A percentile compares a stretch with the other conserved stretches of the same genome.
Evolutionary conservation across 306 rosid species (phyloP).

Genomic region (Prunus kanzakura): DNA sequence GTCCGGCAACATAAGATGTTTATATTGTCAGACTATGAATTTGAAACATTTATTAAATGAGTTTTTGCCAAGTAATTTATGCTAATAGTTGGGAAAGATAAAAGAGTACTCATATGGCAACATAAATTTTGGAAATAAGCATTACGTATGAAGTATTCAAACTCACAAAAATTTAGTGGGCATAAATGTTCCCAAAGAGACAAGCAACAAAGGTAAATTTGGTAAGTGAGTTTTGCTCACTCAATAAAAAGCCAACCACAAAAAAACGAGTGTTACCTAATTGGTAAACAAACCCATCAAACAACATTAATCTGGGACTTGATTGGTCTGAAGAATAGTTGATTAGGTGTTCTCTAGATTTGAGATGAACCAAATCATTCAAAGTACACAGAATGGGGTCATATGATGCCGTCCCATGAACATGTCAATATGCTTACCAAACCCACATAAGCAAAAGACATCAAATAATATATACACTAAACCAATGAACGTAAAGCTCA

Average conservation of each 20-base stretch:
- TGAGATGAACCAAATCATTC: not conserved
- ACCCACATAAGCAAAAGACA: not conserved
- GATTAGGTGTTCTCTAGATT: not conserved
- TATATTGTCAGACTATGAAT: too few relatives aligned
- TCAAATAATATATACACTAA: not conserved
- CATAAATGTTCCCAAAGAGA: not conserved
- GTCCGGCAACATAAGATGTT: fast-evolving
- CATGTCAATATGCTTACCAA: not conserved
- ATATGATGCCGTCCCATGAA: not conserved
- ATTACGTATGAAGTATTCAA: not conserved
- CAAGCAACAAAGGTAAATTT: conserved; percentile 2
- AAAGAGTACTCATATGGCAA: not conserved
- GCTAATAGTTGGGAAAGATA: not conserved
- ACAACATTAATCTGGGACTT: not conserved
- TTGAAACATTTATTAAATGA: too few relatives aligned
- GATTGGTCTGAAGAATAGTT: not conserved
- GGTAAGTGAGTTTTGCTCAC: not conserved
- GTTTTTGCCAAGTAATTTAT: not conserved
- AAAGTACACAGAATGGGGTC: not conserved
- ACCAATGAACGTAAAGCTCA: not conserved
- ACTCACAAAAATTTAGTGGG: not conserved
- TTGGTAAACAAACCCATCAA: conserved; percentile 4
- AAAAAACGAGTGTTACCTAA: not conserved
- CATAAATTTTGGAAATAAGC: not conserved
- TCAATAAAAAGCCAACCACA: conserved; percentile 1